Conservation (phyloP, 78 protist species). For the Chrysochromulina tobinii region DNA sequence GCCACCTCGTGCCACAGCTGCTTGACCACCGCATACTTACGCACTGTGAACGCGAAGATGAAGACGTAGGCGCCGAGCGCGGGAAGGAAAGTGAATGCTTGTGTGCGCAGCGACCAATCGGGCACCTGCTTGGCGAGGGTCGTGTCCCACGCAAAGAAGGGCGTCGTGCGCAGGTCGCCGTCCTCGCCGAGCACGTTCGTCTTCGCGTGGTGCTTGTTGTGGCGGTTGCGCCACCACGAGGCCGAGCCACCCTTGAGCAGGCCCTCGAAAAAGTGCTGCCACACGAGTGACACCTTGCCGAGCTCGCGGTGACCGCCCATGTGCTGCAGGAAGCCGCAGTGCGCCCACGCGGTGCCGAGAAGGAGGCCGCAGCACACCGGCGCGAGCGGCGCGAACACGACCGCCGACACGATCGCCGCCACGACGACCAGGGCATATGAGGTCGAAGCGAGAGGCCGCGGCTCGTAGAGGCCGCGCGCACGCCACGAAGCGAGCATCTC, state of each 20-base stretch:
- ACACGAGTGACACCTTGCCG: neutral
- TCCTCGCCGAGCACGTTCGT: constrained; percentile 38
- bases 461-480: constrained; percentile 21
- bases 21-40: constrained; percentile 10
- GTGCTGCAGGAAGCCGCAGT: constrained; percentile 47
- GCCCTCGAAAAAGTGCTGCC: constrained; percentile 21
- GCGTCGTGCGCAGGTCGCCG: constrained; percentile 38
- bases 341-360: constrained; percentile 24
- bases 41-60: constrained; percentile 34
- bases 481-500: neutral
- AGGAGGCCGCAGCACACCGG: neutral
- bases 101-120: constrained; percentile 27
- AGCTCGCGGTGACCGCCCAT: constrained; percentile 30
- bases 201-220: constrained; percentile 53
- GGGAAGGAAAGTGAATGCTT: constrained; percentile 38
- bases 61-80: constrained; percentile 31
- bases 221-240: constrained; percentile 51
- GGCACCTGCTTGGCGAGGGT: constrained; percentile 26
- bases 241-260: constrained; percentile 33
- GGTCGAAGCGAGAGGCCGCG: neutral
- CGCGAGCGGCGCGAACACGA: neutral
- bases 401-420: neutral
- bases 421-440: neutral
- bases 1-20: neutral
- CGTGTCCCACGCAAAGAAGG: constrained; percentile 35